These are phyloP conservation scores for Dillenia suffruticosa DNA, from an alignment of 164 flowering plant genomes.

Conservation along the genomic window DNA sequence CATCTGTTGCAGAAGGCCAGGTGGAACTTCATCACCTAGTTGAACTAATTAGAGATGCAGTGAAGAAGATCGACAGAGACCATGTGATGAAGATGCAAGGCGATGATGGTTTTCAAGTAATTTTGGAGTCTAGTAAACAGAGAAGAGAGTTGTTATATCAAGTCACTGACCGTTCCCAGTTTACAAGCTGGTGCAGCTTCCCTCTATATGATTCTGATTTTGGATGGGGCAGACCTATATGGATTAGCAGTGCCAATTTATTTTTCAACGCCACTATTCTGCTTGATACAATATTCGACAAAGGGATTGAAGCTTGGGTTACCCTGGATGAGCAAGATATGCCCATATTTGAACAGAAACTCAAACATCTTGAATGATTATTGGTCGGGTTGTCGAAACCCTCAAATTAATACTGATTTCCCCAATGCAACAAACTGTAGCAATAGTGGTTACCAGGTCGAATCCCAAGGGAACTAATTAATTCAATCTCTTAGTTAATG, in stretches of 20 bases:
- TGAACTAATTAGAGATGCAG: conserved; percentile 4
- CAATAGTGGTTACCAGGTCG: too few species aligned
- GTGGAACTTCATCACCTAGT: conserved; percentile 8
- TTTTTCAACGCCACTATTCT: too few species aligned
- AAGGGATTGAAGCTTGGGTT: conserved; percentile 29
- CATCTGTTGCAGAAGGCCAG: not conserved
- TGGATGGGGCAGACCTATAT: conserved; percentile 19
- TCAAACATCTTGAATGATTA: too few species aligned
- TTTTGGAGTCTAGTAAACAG: not conserved
- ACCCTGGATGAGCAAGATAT: conserved; percentile 9
- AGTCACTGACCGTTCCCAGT: conserved; percentile 6
- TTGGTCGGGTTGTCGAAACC: too few species aligned
- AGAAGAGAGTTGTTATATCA: not conserved
- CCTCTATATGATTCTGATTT: conserved; percentile 16
- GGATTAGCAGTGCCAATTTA: conserved; percentile 13
- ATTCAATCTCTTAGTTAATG: too few species aligned
- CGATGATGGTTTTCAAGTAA: not conserved
- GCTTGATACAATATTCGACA: conserved; percentile 7
- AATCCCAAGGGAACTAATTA: too few species aligned
- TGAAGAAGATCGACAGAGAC: conserved; percentile 9
- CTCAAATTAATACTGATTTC: too few species aligned
- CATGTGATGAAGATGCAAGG: conserved; percentile 2
- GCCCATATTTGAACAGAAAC: conserved; percentile 1
- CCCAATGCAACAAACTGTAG: too few species aligned
- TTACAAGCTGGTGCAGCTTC: conserved; percentile 31